Evolutionary conservation across 306 rosid species (phyloP), one percentile per base, ranked within the genome.

Genomic region (Quercus berberidifolia): DNA sequence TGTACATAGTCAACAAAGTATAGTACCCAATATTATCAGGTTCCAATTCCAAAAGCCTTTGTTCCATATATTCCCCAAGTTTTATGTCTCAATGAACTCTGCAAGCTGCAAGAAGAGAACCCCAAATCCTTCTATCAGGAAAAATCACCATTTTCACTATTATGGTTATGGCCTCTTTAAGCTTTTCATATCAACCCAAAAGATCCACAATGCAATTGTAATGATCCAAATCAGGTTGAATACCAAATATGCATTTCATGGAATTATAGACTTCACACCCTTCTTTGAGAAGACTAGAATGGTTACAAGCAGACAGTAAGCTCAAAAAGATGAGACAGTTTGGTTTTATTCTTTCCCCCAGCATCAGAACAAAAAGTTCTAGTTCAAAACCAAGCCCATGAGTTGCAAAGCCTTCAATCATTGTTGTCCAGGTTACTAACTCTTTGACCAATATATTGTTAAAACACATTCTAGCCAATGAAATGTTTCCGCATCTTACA

Each of bases 321-420:
- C 38, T 33, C 88, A 87, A 78, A 90, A 58, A 86, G 82, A 77
- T 90, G 91, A 78, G 79, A 12, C 73, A 26, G 74, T 90, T 90
- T 57, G 91, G 93, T 57, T 58, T 25, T 33, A 89, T 84, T 83
- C 52, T 26, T 59, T 85, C 78, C 25, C 73, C 64, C 49, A 77
- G 64, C 26, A 89, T 89, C 74, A 76, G 78, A 64, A 64, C 54
- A 20, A 85, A 87, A 69, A 71, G 77, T 25, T 41, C 64, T 4
- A 83, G 13, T 74, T 25, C 26, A 25, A 25, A 71, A 71, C 90
- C 91, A 18, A 74, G 86, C 55, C 90, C 89, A 57, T 86, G 89
- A 74, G 90, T 83, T 15, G 89, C 91, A 69, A 82, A 85, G 69
- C 91, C 89, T 51, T 90, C 90, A 60, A 84, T 79, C 94, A 88